Base-by-base conservation (phyloP, 2,329 filamentous ascomycete genomes). In the Colletotrichum eleusines region DNA sequence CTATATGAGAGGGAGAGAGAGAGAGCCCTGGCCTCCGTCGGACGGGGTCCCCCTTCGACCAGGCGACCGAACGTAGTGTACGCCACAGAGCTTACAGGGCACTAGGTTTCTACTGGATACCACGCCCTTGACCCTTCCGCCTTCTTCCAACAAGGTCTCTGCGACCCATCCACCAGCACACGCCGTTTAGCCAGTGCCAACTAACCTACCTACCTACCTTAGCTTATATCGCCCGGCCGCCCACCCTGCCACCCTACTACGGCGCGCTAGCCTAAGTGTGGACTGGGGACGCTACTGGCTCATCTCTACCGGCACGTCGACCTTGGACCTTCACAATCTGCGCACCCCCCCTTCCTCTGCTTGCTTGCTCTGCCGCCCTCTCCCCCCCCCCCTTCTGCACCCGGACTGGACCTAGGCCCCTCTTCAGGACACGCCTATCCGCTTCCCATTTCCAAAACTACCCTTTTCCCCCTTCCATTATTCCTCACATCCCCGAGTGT, bases 391-490 rank as follows among this genome's bases (percentile, higher is more conserved):
- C 55, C 53, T 50, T 51, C 54, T 66, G 44, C 35, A 51, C 20
- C 54, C 60, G 23, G 28, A 58, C 63, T 42, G 53, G 53, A 38
- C 35, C 35, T 55, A 40, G 68, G 68, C 68, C n/a, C 68, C 68
- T 71, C 68, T 67, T 68, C 68, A 67, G 40, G 44, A 71, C 68
- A 67, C 63, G 42, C 63, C 64, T 54, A 62, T 71, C 68, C 68
- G 64, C 64, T 66, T 62, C 44, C 53, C 57, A 54, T 28, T 40
- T 55, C 42, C 50, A 28, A 28, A 50, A 40, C 42, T 35, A 38
- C 54, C 23, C 12, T 62, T 51, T 60, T 23, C 33, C n/a, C 53
- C 20, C n/a, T 26, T 46, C 31, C 58, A 62, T 50, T 44, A 44
- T 12, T 38, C 42, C 33, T 61, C 42, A 20, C 58, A 50, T 51